phyloP scores from a whole-genome alignment of 2,329 filamentous ascomycete species.

The Dactylonectria macrodidyma region DNA sequence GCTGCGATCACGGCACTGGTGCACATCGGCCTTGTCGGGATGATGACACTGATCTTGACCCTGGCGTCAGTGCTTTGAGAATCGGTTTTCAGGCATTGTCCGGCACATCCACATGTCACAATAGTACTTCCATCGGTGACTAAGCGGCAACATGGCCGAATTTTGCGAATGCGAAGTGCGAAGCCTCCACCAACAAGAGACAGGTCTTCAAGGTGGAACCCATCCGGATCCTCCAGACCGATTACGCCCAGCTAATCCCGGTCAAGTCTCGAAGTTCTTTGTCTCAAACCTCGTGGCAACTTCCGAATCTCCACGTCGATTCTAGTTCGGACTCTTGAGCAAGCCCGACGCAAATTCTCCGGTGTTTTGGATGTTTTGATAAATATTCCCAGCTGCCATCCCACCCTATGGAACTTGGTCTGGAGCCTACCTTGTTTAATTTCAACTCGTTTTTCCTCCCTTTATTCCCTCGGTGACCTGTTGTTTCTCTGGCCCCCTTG shows the following conservation, averaged over 20 bases:
- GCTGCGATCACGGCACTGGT: neutral
- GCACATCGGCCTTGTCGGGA: neutral
- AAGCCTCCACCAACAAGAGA: too few relatives aligned
- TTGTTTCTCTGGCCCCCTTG: constrained; percentile 13
- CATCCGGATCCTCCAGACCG: too few relatives aligned
- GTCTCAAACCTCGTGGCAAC: neutral
- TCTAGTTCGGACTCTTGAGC: constrained; percentile 5
- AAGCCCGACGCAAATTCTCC: constrained; percentile 21
- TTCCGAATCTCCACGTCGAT: neutral
- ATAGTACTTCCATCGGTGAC: constrained; percentile 1
- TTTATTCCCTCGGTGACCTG: constrained; percentile 6
- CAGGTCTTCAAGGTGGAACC: too few relatives aligned
- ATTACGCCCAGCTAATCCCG: too few relatives aligned
- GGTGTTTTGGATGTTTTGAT: neutral
- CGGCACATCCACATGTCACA: neutral
- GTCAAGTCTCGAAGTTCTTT: too few relatives aligned
- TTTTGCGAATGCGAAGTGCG: too few relatives aligned
- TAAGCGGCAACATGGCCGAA: too few relatives aligned
- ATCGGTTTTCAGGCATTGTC: neutral
- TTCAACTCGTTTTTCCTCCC: neutral
- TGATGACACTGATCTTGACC: constrained; percentile 3
- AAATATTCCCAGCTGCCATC: neutral
- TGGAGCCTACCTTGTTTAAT: neutral
- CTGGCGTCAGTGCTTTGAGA: neutral
- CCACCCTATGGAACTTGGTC: too few relatives aligned